phyloP scores from a whole-genome alignment of 805 yeast species.

The Candida fluviatilis region DNA sequence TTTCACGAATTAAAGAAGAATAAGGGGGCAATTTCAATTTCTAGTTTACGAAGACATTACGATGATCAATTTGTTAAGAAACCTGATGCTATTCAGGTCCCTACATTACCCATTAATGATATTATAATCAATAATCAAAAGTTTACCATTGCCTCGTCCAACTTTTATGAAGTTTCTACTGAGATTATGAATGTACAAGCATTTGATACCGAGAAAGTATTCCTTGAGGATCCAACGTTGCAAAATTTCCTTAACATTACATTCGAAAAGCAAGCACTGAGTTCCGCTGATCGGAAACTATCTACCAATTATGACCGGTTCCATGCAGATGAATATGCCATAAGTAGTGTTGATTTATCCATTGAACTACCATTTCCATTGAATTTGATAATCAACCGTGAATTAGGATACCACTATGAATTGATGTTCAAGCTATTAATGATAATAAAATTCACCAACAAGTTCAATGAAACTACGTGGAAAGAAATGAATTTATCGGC shows the following conservation, averaged over 20 bases:
- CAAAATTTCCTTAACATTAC: conserved; percentile 43
- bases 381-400: conserved; percentile 66
- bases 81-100: conserved; percentile 3
- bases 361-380: conserved; percentile 81
- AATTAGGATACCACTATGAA: conserved; percentile 74
- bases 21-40: conserved; percentile 25
- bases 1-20: conserved; percentile 49
- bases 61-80: conserved; percentile 11
- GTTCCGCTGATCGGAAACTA: conserved; percentile 7
- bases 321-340: conserved; percentile 34
- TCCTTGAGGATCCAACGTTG: conserved; percentile 30
- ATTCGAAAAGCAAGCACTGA: conserved; percentile 18
- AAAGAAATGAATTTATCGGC: conserved; percentile 56
- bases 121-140: conserved; percentile 15
- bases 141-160: conserved; percentile 40
- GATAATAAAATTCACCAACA: conserved; percentile 58
- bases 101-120: conserved; percentile 7
- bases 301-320: conserved; percentile 17
- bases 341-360: conserved; percentile 53
- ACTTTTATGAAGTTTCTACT: conserved; percentile 41
- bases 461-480: conserved; percentile 66
- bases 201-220: conserved; percentile 49
- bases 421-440: conserved; percentile 68
- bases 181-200: conserved; percentile 52
- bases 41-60: conserved; percentile 23